These are phyloP conservation scores for Penicillium sp. DNA, from an alignment of 2,329 filamentous ascomycete genomes.

Conservation along the genomic window DNA sequence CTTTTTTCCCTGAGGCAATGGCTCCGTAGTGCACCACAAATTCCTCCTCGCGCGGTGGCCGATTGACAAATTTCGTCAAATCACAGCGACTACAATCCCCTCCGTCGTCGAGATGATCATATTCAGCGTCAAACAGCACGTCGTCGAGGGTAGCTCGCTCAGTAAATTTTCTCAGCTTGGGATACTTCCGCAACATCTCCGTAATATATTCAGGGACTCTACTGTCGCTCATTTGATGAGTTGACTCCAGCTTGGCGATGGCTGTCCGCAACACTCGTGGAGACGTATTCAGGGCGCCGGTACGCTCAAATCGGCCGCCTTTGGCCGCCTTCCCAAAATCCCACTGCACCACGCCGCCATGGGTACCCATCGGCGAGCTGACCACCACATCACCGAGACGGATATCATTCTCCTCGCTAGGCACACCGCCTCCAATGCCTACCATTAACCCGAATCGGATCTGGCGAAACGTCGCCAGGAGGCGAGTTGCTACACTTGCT, in stretches of 20 bases:
- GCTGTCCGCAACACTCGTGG: too few relatives aligned
- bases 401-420: not conserved
- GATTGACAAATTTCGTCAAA: not conserved
- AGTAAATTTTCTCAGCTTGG: too few relatives aligned
- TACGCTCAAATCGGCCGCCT: not conserved
- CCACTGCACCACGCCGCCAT: not conserved
- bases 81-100: not conserved
- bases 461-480: not conserved
- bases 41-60: not conserved
- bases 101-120: too few relatives aligned
- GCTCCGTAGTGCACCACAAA: constrained; percentile 20
- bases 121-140: too few relatives aligned
- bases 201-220: too few relatives aligned
- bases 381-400: constrained; percentile 4
- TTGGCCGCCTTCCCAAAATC: not conserved
- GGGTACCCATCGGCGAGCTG: not conserved
- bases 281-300: not conserved
- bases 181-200: too few relatives aligned
- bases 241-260: too few relatives aligned
- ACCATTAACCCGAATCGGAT: not conserved
- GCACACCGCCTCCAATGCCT: not conserved
- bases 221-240: too few relatives aligned
- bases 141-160: too few relatives aligned
- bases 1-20: constrained; percentile 20
- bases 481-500: not conserved